A percentile compares a stretch with the other conserved stretches of the same genome.
phyloP scores from a whole-genome alignment of 768 basidiomycete species.

The Mycena filopes region DNA sequence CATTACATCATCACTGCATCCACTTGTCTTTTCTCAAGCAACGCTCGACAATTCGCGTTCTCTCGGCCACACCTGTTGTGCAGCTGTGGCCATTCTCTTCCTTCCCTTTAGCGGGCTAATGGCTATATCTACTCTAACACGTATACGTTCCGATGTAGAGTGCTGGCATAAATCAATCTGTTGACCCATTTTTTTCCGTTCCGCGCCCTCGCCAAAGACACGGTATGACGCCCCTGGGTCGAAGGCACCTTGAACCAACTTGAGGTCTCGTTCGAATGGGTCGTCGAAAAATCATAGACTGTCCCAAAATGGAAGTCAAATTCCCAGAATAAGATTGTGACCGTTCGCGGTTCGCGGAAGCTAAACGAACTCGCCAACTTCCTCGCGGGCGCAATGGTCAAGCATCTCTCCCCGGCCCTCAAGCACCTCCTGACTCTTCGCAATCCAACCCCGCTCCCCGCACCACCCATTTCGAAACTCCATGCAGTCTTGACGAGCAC shows the following conservation, averaged over 20 bases:
- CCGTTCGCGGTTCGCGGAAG: not conserved
- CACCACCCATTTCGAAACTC: constrained; percentile 65
- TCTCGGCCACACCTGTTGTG: constrained; percentile 31
- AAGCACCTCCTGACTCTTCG: constrained; percentile 80
- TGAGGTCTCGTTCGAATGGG: no score
- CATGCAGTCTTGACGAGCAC: constrained; percentile 68
- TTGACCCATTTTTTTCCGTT: not conserved
- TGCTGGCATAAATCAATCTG: constrained; percentile 19
- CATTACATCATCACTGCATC: constrained; percentile 11
- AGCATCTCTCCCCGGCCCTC: constrained; percentile 68
- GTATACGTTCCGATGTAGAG: constrained; percentile 22
- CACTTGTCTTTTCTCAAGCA: constrained; percentile 12
- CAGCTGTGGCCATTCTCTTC: constrained; percentile 28
- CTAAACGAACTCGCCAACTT: no score
- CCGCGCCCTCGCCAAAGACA: no score
- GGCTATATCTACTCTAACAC: constrained; percentile 28
- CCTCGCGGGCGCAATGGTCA: constrained; percentile 45
- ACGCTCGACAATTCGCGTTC: constrained; percentile 24
- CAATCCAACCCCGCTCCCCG: constrained; percentile 67
- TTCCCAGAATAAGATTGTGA: not conserved
- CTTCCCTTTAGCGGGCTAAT: constrained; percentile 26
- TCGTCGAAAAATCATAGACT: no score
- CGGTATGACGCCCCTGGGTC: no score
- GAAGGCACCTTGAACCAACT: no score
- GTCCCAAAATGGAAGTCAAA: constrained; percentile 12